Percentiles rank a stretch among this genome's conserved stretches.
These are phyloP conservation scores for Eucalyptus decipiens DNA, from an alignment of 345 rosid species.

Conservation along the genomic window DNA sequence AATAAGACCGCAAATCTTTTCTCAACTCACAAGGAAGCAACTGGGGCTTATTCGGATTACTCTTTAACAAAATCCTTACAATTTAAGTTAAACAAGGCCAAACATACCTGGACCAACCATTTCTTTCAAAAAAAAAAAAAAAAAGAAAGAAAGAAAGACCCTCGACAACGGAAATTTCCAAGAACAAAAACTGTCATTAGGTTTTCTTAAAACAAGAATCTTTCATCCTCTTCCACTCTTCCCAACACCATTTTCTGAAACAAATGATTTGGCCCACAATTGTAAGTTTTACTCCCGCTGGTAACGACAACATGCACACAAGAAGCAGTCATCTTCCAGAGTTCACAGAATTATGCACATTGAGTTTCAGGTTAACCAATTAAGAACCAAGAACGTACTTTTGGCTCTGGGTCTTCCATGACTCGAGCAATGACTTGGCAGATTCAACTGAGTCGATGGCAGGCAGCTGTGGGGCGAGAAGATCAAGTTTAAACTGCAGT, in stretches of 20 bases:
- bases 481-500: slow-evolving; percentile 69
- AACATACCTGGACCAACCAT: not conserved
- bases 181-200: not conserved
- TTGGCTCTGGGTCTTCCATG: slow-evolving; percentile 56
- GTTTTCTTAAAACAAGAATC: not conserved
- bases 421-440: slow-evolving; percentile 44
- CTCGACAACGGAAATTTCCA: not conserved
- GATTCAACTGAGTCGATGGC: slow-evolving; percentile 41
- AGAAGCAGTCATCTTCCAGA: not conserved
- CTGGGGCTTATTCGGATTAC: not conserved
- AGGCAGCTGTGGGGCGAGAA: slow-evolving; percentile 80
- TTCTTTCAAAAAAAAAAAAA: not conserved
- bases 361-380: not conserved
- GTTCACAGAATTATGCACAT: not conserved
- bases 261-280: not conserved
- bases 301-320: not conserved
- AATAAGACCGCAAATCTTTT: not conserved
- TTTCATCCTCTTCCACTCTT: not conserved
- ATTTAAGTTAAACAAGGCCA: not conserved
- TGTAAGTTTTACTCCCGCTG: not conserved
- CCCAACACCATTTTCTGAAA: not conserved
- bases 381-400: slow-evolving; percentile 10
- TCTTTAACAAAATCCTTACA: not conserved
- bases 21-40: not conserved
- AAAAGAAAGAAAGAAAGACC: no score